Percentiles rank a stretch among this genome's conserved stretches.
Evolutionary conservation across 2,329 filamentous ascomycete genomes (phyloP).

Genomic region (Lithohypha guttulata): DNA sequence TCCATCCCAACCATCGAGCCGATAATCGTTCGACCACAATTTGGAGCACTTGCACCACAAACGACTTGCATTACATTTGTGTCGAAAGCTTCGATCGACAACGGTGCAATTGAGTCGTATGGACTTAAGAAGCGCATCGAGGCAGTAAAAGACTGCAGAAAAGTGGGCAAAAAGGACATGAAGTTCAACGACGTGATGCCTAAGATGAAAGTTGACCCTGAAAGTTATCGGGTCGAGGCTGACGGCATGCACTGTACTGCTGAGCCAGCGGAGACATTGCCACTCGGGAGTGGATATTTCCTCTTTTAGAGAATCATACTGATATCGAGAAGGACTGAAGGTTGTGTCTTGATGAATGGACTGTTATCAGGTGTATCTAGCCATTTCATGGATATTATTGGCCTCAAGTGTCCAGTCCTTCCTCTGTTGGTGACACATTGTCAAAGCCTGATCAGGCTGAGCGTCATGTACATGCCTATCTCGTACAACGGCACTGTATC

Average conservation of each 20-base stretch:
- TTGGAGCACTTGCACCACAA: conserved; percentile 58
- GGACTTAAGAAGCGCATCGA: conserved; percentile 69
- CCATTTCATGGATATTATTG: too few relatives aligned
- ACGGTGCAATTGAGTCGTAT: conserved; percentile 59
- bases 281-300: conserved; percentile 66
- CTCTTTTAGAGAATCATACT: conserved; percentile 59
- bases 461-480: too few relatives aligned
- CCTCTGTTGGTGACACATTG: too few relatives aligned
- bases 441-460: too few relatives aligned
- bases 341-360: too few relatives aligned
- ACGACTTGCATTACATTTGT: conserved; percentile 70
- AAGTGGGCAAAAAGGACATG: conserved; percentile 75
- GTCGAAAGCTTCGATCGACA: conserved; percentile 57
- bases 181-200: conserved; percentile 77
- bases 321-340: too few relatives aligned
- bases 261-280: conserved; percentile 59
- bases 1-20: conserved; percentile 85
- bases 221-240: conserved; percentile 77
- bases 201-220: conserved; percentile 82
- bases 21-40: conserved; percentile 75
- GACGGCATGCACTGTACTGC: conserved; percentile 65
- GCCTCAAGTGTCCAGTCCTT: too few relatives aligned
- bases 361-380: too few relatives aligned
- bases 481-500: too few relatives aligned
- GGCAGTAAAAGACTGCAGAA: conserved; percentile 64